These are phyloP conservation scores for Talaromyces wortmannii DNA, from an alignment of 495 filamentous ascomycete species.

Conservation along the genomic window DNA sequence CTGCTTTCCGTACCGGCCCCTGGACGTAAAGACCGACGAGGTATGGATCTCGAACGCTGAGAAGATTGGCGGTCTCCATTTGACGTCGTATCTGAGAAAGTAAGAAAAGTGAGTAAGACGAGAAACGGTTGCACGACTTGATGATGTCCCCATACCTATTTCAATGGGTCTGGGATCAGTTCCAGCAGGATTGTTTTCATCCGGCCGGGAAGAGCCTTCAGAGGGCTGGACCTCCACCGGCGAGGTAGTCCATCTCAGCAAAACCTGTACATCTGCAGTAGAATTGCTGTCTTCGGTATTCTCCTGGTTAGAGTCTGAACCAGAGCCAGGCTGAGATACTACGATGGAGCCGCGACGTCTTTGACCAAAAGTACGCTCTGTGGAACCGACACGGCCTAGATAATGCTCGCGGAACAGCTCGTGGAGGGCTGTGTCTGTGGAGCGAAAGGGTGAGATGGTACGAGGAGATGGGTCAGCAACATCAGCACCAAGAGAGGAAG, in stretches of 20 bases:
- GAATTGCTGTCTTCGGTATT: not conserved
- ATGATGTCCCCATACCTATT: slow-evolving; percentile 5
- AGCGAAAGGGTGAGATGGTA: slow-evolving; percentile 26
- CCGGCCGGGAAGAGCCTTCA: not conserved
- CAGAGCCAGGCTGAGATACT: slow-evolving; percentile 27
- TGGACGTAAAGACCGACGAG: slow-evolving; percentile 21
- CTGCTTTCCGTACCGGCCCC: slow-evolving; percentile 18
- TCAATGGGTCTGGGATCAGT: slow-evolving; percentile 13
- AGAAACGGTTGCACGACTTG: slow-evolving; percentile 13
- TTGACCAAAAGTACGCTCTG: slow-evolving; percentile 26
- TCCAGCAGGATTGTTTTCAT: slow-evolving; percentile 13
- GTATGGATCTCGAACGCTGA: slow-evolving; percentile 25
- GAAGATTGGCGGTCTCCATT: slow-evolving; percentile 15
- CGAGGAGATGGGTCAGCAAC: slow-evolving; percentile 32
- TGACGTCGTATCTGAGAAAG: slow-evolving; percentile 9
- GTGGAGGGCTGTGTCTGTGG: slow-evolving; percentile 14
- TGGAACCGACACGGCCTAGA: slow-evolving; percentile 12
- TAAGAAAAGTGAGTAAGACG: slow-evolving; percentile 13
- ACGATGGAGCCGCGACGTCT: slow-evolving; percentile 40
- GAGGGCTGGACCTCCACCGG: slow-evolving; percentile 24
- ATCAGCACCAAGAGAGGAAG: slow-evolving; percentile 10
- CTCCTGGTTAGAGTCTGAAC: slow-evolving; percentile 7
- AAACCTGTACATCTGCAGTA: slow-evolving; percentile 23
- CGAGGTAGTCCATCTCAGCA: slow-evolving; percentile 31
- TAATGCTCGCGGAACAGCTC: slow-evolving; percentile 26